phyloP scores from a whole-genome alignment of 139 green algal genomes.

The Chlorella sorokiniana region DNA sequence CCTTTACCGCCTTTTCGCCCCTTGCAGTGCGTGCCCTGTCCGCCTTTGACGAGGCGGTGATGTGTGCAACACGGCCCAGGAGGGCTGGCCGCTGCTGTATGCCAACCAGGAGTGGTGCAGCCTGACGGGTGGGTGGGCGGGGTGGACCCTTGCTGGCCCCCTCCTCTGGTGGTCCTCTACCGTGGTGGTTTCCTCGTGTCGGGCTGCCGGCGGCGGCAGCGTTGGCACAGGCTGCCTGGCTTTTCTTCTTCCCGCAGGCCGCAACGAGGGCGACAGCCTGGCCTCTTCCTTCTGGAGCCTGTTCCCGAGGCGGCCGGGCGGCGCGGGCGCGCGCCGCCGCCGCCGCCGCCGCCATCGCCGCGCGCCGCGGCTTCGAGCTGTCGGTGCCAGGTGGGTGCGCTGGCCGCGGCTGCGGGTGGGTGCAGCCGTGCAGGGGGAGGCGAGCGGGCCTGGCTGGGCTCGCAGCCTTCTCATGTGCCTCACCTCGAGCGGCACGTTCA shows the following conservation, averaged over 20 bases:
- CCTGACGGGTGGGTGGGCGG: not conserved
- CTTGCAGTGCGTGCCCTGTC: slow-evolving; percentile 22
- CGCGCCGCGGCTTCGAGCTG: not conserved
- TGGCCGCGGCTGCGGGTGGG: not conserved
- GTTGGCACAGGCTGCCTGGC: not conserved
- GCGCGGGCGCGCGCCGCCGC: too few relatives aligned
- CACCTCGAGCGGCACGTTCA: too few relatives aligned
- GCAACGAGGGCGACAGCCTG: too few relatives aligned
- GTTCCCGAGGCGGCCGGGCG: too few relatives aligned
- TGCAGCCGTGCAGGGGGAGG: too few relatives aligned
- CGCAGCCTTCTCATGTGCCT: too few relatives aligned
- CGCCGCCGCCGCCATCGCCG: not conserved
- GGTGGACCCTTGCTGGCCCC: too few relatives aligned
- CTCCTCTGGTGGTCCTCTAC: not conserved
- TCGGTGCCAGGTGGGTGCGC: not conserved
- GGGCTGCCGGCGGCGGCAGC: too few relatives aligned
- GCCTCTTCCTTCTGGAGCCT: too few relatives aligned
- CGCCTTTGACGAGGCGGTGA: slow-evolving; percentile 7
- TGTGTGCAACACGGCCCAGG: slow-evolving; percentile 1
- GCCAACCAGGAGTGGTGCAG: slow-evolving; percentile 14
- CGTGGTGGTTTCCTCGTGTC: not conserved
- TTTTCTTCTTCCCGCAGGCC: slow-evolving; percentile 7
- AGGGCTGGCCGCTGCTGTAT: slow-evolving; percentile 7
- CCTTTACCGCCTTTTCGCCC: not conserved
- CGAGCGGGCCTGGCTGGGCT: too few relatives aligned